These are phyloP conservation scores for Eleusine coracana DNA, from an alignment of 176 grass and related monocot genomes.

Conservation along the genomic window DNA sequence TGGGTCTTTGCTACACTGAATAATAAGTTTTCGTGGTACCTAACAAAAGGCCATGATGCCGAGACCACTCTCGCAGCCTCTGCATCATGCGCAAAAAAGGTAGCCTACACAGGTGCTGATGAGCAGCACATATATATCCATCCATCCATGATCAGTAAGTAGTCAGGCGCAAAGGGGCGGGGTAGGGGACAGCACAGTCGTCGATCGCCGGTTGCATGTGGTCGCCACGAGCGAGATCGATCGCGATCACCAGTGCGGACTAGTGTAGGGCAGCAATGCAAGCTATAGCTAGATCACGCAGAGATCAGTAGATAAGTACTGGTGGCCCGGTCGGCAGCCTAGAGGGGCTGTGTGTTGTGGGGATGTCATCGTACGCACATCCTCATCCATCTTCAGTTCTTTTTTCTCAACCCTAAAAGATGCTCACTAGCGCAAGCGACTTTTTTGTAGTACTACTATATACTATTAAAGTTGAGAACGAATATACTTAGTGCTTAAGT, in stretches of 20 bases:
- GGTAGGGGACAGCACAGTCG: constrained; percentile 47
- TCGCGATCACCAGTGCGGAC: not conserved
- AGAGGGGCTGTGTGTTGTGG: not conserved
- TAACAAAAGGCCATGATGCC: constrained; percentile 40
- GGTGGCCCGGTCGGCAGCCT: not conserved
- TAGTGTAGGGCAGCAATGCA: constrained; percentile 29
- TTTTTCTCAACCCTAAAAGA: not conserved
- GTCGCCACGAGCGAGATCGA: constrained; percentile 37
- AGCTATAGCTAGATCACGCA: not conserved
- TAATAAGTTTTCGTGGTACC: constrained; percentile 43
- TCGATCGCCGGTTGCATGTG: constrained; percentile 42
- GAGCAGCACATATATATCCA: constrained; percentile 31
- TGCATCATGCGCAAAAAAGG: constrained; percentile 36
- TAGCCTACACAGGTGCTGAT: constrained; percentile 19
- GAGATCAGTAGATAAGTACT: constrained; percentile 35
- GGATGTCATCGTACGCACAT: constrained; percentile 21
- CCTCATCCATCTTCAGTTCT: constrained; percentile 8
- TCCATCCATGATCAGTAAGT: not conserved
- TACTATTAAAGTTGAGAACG: not conserved
- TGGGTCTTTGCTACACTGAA: constrained; percentile 1
- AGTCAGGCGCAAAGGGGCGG: not conserved
- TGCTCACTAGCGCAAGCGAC: not conserved
- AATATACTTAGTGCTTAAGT: constrained; percentile 44
- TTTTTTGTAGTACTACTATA: not conserved
- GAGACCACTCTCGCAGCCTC: constrained; percentile 32